Evolutionary conservation across 2,329 filamentous ascomycete species (phyloP).

Genomic region (Aureobasidium lini): DNA sequence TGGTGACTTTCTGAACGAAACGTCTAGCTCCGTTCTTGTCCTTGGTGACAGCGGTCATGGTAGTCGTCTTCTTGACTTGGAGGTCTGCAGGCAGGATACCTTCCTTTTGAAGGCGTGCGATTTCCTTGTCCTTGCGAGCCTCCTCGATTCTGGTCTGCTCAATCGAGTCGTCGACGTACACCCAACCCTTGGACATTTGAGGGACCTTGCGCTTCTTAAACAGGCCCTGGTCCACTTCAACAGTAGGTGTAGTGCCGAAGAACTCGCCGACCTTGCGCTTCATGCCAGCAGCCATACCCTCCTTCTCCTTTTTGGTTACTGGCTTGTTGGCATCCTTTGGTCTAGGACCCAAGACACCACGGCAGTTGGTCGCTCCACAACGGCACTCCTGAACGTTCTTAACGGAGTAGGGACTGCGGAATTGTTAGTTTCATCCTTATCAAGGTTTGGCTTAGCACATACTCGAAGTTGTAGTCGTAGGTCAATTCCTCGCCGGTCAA

Average conservation of each 20-base stretch:
- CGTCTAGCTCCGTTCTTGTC: constrained; percentile 9
- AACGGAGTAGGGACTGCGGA: constrained; percentile 46
- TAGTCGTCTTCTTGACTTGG: constrained; percentile 5
- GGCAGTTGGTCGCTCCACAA: constrained; percentile 52
- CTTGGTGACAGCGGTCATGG: constrained; percentile 3
- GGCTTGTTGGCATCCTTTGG: constrained; percentile 40
- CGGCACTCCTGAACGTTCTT: constrained; percentile 57
- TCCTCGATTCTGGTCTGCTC: constrained; percentile 14
- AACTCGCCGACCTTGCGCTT: constrained; percentile 13
- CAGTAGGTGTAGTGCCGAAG: not conserved
- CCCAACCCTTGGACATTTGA: constrained; percentile 16
- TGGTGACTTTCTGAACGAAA: constrained; percentile 9
- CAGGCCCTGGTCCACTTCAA: constrained; percentile 11
- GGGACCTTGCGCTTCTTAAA: constrained; percentile 18
- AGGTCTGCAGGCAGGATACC: constrained; percentile 1
- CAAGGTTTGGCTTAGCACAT: constrained; percentile 33
- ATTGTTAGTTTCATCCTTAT: not conserved
- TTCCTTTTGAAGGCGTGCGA: constrained; percentile 5
- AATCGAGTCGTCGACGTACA: constrained; percentile 15
- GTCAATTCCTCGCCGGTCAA: constrained; percentile 94
- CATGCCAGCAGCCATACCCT: constrained; percentile 13
- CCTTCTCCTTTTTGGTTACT: constrained; percentile 13
- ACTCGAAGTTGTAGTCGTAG: constrained; percentile 80
- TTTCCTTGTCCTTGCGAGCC: constrained; percentile 13
- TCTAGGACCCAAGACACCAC: constrained; percentile 52